Evolutionary conservation across 805 yeast species (phyloP), one percentile per base, ranked within the genome.

Genomic region (Ogataea methanolica): DNA sequence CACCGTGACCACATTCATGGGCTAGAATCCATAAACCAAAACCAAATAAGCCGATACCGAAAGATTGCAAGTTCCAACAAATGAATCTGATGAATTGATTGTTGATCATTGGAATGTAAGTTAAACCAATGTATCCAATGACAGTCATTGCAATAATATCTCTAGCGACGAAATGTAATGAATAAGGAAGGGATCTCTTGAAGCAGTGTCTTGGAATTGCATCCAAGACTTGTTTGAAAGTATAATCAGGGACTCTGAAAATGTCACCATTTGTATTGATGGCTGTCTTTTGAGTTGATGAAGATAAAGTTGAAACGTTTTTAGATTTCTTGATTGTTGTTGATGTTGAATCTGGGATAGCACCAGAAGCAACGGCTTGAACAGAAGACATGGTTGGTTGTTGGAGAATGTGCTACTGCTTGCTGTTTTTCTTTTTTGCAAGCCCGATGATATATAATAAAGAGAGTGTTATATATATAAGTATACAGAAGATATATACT

Each of bases 1-100:
- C 84, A 44, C 74, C 76, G 61, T 80, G 85, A 38, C 85, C 84
- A 69, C 85, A 80, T 65, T 79, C 83, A 60, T 79, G 84, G 41
- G 82, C 83, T 60, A 80, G 63, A 51, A 80, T 76, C 85, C 84
- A 80, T 44, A 79, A 62, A 39, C 85, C 85, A 47, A 78, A 73
- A 6, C 80, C 79, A 53, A 77, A 72, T 48, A 78, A 66, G 46
- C 82, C 78, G 53, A 70, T 65, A 49, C 61, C 49, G 54, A 63
- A 67, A 39, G 74, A 63, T 53, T 73, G 68, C 26, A 67, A 58
- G 45, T 58, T 54, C 78, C 76, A 78, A 7, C 71, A 62, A 1
- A 64, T 67, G 48, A 71, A 70, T 58, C 81, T 69, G 14, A 64
- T 43, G 41, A 35, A 45, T 31, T 53, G 46, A 33, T 67, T 61